A percentile compares a stretch with the other conserved stretches of the same genome.
phyloP scores from a whole-genome alignment of 2,329 filamentous ascomycete species.

The Pseudogymnoascus sp. region DNA sequence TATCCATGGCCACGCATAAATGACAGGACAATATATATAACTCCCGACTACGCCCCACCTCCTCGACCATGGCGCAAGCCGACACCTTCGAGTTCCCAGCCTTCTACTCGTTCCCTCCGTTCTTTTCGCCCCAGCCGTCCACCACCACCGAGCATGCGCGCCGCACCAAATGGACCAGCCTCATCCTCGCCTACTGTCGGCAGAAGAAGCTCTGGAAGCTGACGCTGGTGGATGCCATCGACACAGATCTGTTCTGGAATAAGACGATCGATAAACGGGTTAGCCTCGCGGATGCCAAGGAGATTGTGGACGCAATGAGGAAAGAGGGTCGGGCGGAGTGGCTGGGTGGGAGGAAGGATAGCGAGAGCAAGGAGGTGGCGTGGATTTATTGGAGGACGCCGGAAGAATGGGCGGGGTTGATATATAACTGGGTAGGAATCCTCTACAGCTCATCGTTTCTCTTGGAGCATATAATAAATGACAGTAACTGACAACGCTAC shows the following conservation, averaged over 20 bases:
- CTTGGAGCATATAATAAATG: background rate
- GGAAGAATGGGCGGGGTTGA: conserved; percentile 78
- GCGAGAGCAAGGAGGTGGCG: conserved; percentile 42
- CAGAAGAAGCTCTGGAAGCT: conserved; percentile 67
- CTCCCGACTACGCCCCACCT: background rate
- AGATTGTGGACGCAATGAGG: conserved; percentile 52
- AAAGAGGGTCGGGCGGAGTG: conserved; percentile 59
- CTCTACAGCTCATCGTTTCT: background rate
- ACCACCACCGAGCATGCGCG: conserved; percentile 65
- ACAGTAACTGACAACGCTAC: background rate
- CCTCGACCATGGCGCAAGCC: background rate
- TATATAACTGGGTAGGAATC: conserved; percentile 60
- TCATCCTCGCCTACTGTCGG: conserved; percentile 77
- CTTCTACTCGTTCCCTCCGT: conserved; percentile 70
- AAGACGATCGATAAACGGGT: conserved; percentile 44
- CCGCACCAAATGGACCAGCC: conserved; percentile 74
- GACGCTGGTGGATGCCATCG: conserved; percentile 52
- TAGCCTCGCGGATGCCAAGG: conserved; percentile 41
- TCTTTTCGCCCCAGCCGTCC: conserved; percentile 77
- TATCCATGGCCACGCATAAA: background rate
- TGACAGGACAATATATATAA: background rate
- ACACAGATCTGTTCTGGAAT: conserved; percentile 53
- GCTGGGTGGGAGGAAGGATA: conserved; percentile 36
- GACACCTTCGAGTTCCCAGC: conserved; percentile 46
- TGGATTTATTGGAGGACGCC: conserved; percentile 81